A percentile compares a stretch with the other conserved stretches of the same genome.
Evolutionary conservation across 768 basidiomycete genomes (phyloP).

Genomic region (Russula dissimulans): DNA sequence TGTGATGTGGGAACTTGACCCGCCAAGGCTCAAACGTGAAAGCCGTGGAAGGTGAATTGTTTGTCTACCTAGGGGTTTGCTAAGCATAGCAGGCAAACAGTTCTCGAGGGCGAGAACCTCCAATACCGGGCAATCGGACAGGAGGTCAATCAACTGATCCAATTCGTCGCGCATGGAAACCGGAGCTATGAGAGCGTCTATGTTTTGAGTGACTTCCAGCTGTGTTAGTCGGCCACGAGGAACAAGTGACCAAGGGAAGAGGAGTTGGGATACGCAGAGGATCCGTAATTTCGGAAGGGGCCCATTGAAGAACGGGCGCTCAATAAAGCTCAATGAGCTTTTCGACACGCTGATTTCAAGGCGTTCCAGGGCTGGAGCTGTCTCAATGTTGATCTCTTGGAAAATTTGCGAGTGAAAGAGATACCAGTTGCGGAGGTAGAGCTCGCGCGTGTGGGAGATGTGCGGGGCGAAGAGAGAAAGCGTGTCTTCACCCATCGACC

Average conservation of each 20-base stretch:
- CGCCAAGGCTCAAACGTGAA: no score
- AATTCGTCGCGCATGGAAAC: not conserved
- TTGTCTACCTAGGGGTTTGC: no score
- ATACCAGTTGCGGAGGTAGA: not conserved
- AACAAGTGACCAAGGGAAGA: no score
- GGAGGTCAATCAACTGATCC: not conserved
- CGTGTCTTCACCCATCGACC: not conserved
- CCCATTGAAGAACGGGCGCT: not conserved
- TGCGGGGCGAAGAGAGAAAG: not conserved
- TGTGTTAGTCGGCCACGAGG: no score
- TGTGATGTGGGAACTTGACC: no score
- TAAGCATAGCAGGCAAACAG: no score
- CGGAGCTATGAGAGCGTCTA: not conserved
- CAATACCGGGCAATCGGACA: not conserved
- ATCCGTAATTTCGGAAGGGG: no score
- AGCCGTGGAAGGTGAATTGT: no score
- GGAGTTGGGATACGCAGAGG: no score
- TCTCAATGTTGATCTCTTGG: not conserved
- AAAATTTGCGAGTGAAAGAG: not conserved
- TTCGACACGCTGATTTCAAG: not conserved
- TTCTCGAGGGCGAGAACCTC: not conserved
- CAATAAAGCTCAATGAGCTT: no score
- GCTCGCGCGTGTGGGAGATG: constrained; percentile 1
- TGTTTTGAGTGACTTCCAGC: no score
- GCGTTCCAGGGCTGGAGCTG: constrained; percentile 2